Evolutionary conservation across 2,329 filamentous ascomycete genomes (phyloP), one percentile per base, ranked within the genome.

Genomic region (Diaporthe humulicola): DNA sequence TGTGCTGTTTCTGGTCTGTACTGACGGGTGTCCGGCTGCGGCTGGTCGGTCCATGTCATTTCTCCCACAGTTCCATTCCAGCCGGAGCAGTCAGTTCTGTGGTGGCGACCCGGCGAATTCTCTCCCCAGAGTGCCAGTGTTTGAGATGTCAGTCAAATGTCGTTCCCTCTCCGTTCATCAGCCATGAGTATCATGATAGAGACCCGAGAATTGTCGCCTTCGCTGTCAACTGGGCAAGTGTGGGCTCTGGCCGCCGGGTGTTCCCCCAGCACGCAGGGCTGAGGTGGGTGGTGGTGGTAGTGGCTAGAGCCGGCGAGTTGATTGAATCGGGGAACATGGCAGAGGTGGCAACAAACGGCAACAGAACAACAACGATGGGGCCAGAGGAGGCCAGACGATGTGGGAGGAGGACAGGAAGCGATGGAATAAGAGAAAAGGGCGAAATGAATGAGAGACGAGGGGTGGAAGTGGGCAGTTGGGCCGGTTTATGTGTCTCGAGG

Each of bases 391-490:
- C 58, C 54, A 76, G 70, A 75, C 69, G 67, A 73, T 48, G 67
- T 50, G 73, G 45, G 12, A 61, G 60, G 76, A 50, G 70, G 75
- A 73, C 77, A 71, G 72, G 64, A 73, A 73, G 61, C 75, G 75
- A 74, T 70, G 72, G 74, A 74, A 75, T 56, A 76, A 75, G 76
- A 71, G 77, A 73, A 78, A 78, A 77, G 74, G 75, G 77, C 78
- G 70, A 78, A 77, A 79, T 78, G 30, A 61, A 71, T 33, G 30
- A 60, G 70, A 61, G 78, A 79, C 80, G 79, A 77, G 78, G 77
- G 71, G 60, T 76, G 75, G 78, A 78, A 77, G 79, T 80, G 81
- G 81, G 80, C 74, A 80, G 79, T 80, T 80, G 80, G 81, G 80
- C 75, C 76, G 78, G 77, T 79, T 77, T 76, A 52, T 57, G 48